Percentiles rank a stretch among this genome's conserved stretches.
These are phyloP conservation scores for Diaporthe helianthi DNA, from an alignment of 2,329 filamentous ascomycete genomes.

Conservation along the genomic window DNA sequence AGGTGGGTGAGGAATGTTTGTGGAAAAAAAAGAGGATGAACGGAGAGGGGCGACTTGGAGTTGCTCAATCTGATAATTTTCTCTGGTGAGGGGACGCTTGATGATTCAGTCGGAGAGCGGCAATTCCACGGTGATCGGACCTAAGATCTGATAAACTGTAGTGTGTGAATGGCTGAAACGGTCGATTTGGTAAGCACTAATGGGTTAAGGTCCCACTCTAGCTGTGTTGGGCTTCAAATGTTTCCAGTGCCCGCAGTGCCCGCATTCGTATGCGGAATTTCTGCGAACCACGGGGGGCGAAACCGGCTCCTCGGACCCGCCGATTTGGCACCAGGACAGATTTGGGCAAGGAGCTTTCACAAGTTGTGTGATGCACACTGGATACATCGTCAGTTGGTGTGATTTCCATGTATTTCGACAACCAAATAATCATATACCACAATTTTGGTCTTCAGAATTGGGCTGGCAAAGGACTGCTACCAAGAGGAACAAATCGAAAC, in stretches of 20 bases:
- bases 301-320: background rate
- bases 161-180: background rate
- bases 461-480: background rate
- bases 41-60: constrained; percentile 29
- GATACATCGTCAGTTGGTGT: background rate
- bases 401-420: background rate
- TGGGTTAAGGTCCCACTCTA: background rate
- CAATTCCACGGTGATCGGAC: constrained; percentile 6
- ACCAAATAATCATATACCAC: too few relatives aligned
- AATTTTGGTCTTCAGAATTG: background rate
- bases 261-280: background rate
- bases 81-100: constrained; percentile 4
- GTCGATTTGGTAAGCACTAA: background rate
- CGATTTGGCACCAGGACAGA: background rate
- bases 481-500: background rate
- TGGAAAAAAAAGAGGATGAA: constrained; percentile 29
- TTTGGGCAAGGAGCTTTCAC: background rate
- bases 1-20: background rate
- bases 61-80: constrained; percentile 28
- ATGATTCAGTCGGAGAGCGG: constrained; percentile 25
- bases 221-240: background rate
- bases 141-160: constrained; percentile 12
- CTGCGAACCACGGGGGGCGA: background rate
- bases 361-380: background rate
- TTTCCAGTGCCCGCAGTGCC: constrained; percentile 5